Base-by-base conservation (phyloP, 2,329 filamentous ascomycete species). In the Microsporum audouinii region DNA sequence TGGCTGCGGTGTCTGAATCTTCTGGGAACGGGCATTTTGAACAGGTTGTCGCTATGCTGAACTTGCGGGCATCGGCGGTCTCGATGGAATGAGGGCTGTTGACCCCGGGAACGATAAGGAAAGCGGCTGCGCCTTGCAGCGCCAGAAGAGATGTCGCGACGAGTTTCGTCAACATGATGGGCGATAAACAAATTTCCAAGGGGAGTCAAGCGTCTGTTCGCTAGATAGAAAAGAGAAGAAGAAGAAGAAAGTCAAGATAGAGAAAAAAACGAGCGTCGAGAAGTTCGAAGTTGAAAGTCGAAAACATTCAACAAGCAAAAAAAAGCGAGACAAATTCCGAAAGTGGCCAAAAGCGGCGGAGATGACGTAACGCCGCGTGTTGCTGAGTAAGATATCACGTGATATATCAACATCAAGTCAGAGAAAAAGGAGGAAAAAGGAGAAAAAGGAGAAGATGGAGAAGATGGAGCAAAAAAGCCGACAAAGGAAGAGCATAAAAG, bases 11-110 rank as follows among this genome's bases (percentile, higher is more conserved):
- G 6, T 68, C 64, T 38, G 64, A 62, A 12, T 68, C 58, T 62
- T 71, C 67, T 36, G 71, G 70, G 65, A 76, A 73, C 0, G 74
- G 75, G 60, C 75, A 77, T 49, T 75, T 71, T 36, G 68, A 66
- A 65, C 75, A 77, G 53, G 66, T 63, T 23, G 76, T 66, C 31
- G 70, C 68, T 51, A 76, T 61, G 23, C 66, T 63, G 38, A 70
- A 64, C 56, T 69, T 63, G 55, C 68, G 67, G 10, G 67, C 64
- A 53, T 71, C 63, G 12, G 41, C 29, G 1, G 47, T 31, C 23
- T 60, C 33, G 47, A 41, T 12, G 36, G 33, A n/a, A 36, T 53
- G 33, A 23, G 29, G 29, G 47, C 38, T 33, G 29, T 55, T 29
- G 23, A 49, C 27, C 14, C 62, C 73, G 36, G 74, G 74, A 55